phyloP scores from a whole-genome alignment of 306 rosid species.

The Vachellia collinsii region DNA sequence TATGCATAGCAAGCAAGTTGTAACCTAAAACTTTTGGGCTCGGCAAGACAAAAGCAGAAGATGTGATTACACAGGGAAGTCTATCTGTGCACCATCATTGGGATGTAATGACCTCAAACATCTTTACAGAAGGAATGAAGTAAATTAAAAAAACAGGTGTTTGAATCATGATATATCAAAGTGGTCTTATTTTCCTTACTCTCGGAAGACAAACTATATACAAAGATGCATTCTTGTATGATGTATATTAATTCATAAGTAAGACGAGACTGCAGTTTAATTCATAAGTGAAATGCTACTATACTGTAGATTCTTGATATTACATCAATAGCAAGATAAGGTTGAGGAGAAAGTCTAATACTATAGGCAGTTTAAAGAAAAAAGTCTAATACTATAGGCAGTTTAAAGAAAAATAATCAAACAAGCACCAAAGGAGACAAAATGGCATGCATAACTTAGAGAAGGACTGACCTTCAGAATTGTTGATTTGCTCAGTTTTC shows the following conservation, averaged over 20 bases:
- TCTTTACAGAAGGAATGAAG: neutral
- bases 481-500: conserved; percentile 93
- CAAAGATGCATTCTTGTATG: neutral
- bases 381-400: neutral
- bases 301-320: conserved; percentile 17
- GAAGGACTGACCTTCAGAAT: conserved; percentile 68
- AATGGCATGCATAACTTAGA: conserved; percentile 3
- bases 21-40: conserved; percentile 17
- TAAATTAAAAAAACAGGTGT: conserved; percentile 10
- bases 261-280: conserved; percentile 10
- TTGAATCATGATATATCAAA: conserved; percentile 12
- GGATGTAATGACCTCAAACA: conserved; percentile 20
- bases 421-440: conserved; percentile 20
- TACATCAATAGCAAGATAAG: conserved; percentile 7
- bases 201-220: neutral
- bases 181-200: neutral
- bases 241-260: neutral
- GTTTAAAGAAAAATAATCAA: conserved; percentile 2
- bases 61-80: conserved; percentile 16
- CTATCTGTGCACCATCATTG: conserved; percentile 22
- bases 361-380: neutral
- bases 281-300: conserved; percentile 11
- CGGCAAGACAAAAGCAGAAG: conserved; percentile 25
- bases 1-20: conserved; percentile 32
- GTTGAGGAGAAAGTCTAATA: conserved; percentile 19